These are phyloP conservation scores for Lachnellula arida DNA, from an alignment of 2,329 filamentous ascomycete species.

Conservation along the genomic window DNA sequence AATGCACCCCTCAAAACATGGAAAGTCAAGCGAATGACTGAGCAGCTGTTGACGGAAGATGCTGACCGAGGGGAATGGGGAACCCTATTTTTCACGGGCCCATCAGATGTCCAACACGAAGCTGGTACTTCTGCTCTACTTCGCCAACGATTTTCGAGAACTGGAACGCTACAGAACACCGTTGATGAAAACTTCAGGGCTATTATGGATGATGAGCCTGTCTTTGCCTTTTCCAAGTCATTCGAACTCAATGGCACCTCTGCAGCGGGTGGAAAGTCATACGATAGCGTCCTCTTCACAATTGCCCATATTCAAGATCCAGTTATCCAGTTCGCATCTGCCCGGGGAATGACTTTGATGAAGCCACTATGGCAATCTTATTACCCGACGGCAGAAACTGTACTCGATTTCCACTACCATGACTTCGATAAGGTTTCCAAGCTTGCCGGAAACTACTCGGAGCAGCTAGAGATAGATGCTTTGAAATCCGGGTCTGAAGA, in stretches of 20 bases:
- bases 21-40: conserved; percentile 53
- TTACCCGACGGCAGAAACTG: conserved; percentile 56
- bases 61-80: conserved; percentile 80
- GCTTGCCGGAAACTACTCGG: conserved; percentile 69
- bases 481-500: conserved; percentile 68
- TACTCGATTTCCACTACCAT: conserved; percentile 70
- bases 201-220: conserved; percentile 73
- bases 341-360: conserved; percentile 73
- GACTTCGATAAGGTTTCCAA: conserved; percentile 62
- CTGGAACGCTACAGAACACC: conserved; percentile 60
- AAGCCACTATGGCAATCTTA: conserved; percentile 74
- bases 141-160: conserved; percentile 64
- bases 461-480: conserved; percentile 65
- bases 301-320: conserved; percentile 73
- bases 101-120: conserved; percentile 63
- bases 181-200: conserved; percentile 62
- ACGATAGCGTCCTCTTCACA: conserved; percentile 65
- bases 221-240: conserved; percentile 72
- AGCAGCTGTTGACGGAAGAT: conserved; percentile 71
- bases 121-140: conserved; percentile 63
- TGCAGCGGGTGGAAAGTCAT: conserved; percentile 23
- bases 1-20: conserved; percentile 56
- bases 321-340: conserved; percentile 73
- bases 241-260: conserved; percentile 46
- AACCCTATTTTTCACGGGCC: conserved; percentile 70